phyloP scores from a whole-genome alignment of 1,284 basidiomycete species.

The Heterobasidion irregulare region DNA sequence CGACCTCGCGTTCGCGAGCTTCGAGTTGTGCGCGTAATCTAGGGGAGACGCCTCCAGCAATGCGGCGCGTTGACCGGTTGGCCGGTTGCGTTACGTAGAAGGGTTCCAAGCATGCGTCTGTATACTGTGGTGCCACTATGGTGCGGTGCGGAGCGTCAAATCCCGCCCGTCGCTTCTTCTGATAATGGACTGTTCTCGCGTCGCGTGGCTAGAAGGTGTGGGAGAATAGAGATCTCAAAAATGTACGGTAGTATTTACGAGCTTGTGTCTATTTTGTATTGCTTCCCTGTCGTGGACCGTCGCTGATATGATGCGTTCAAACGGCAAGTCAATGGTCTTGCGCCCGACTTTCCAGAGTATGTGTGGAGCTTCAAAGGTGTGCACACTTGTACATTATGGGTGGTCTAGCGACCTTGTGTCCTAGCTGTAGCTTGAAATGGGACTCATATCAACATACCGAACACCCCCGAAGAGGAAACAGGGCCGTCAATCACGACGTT shows the following conservation, averaged over 20 bases:
- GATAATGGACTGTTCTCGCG: not conserved
- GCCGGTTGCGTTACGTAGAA: not conserved
- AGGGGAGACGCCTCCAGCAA: not conserved
- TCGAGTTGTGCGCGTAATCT: slow-evolving; percentile 39
- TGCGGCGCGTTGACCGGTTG: not conserved
- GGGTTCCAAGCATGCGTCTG: not conserved
- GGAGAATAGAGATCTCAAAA: too few species aligned
- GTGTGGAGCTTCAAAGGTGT: not conserved
- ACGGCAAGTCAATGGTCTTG: not conserved
- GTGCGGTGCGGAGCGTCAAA: too few species aligned
- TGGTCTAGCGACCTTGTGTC: too few species aligned
- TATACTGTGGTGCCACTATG: not conserved
- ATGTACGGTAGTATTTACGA: not conserved
- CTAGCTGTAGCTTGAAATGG: too few species aligned
- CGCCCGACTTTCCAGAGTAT: not conserved
- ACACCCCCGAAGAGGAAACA: too few species aligned
- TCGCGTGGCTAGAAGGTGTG: not conserved
- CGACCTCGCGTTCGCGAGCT: slow-evolving; percentile 89
- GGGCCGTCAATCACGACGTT: too few species aligned
- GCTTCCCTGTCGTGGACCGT: not conserved
- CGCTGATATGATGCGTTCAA: not conserved
- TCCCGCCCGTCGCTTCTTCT: not conserved
- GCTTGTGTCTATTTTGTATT: not conserved
- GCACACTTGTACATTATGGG: not conserved
- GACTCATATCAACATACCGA: too few species aligned